These are phyloP conservation scores for Sisymbrium irio DNA, from an alignment of 345 rosid species.

Conservation along the genomic window DNA sequence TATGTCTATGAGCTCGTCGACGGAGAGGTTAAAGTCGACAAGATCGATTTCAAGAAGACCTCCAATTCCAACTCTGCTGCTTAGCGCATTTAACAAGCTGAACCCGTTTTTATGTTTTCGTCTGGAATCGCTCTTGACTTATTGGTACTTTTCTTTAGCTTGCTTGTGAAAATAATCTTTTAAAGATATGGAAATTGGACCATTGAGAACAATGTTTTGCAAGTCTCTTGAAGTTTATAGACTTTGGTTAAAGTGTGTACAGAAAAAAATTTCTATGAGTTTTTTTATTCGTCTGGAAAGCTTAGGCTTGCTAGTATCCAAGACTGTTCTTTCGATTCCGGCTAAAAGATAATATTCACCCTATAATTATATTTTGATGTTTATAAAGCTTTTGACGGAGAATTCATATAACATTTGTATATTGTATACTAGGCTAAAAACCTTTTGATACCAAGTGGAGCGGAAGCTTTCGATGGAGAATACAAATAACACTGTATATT, in stretches of 20 bases:
- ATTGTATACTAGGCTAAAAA: background rate
- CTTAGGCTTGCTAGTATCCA: background rate
- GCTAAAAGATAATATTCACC: background rate
- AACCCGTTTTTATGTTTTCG: conserved; percentile 5
- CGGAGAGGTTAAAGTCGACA: conserved; percentile 96
- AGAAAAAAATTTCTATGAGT: background rate
- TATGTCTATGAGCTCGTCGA: conserved; percentile 93
- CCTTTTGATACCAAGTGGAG: background rate
- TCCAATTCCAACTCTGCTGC: conserved; percentile 53
- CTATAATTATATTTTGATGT: background rate
- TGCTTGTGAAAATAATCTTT: conserved; percentile 21
- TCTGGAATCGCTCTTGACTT: background rate
- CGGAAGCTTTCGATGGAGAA: background rate
- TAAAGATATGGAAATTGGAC: conserved; percentile 5
- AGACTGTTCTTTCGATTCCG: background rate
- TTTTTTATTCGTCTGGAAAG: background rate
- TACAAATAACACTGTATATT: background rate
- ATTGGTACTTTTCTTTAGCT: conserved; percentile 12
- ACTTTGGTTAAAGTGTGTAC: background rate
- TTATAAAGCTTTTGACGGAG: background rate
- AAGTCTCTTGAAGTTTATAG: background rate
- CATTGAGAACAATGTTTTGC: conserved; percentile 7
- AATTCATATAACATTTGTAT: background rate
- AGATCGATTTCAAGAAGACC: conserved; percentile 92
- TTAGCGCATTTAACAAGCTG: conserved; percentile 13